Base-by-base conservation (phyloP, 805 yeast species). In the Saccharomyces kudriavzevii region DNA sequence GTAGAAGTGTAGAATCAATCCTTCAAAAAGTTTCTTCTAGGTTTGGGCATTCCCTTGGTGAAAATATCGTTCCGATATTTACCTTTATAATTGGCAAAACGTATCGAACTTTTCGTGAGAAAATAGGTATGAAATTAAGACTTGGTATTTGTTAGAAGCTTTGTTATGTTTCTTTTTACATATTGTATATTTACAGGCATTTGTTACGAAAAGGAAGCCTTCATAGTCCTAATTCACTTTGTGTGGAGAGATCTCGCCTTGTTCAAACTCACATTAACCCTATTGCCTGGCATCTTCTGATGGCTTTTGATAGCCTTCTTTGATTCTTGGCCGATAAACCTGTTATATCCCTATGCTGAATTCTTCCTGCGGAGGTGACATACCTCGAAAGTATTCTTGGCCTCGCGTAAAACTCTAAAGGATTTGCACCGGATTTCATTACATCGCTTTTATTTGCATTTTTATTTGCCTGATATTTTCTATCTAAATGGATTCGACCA, bases 201-300 rank as follows among this genome's bases (percentile, higher is more conserved):
- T 22, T 8, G 17, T 24, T 35, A 35, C 20, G 22, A 35, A 35
- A n/a, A 35, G 11, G 40, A 30, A 30, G 24, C 11, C 22, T 17
- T 35, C 10, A 17, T 35, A 4, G 11, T n/a, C 24, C 22, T 17
- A 4, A 35, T 17, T 35, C 24, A 6, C 17, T 35, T 4, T 24
- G 17, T 17, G 24, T 8, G 43, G 10, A 17, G 24, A 35, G 13
- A 17, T 11, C 10, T 35, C 17, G 13, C 56, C 83, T 75, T 46
- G 94, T 17, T 35, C 10, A 9, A 35, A 4, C 24, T 35, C 24
- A 83, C 67, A 90, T 73, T 56, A 89, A 75, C 0, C 97, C 97
- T 52, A 85, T 82, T 3, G 86, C 83, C 65, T 92, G 81, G 14
- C 91, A 84, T 60, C 96, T 78, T 65, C 87, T 83, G 48, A 90